Conservation (phyloP, 1,139 yeast species). For the Sugiyamaella japonica region DNA sequence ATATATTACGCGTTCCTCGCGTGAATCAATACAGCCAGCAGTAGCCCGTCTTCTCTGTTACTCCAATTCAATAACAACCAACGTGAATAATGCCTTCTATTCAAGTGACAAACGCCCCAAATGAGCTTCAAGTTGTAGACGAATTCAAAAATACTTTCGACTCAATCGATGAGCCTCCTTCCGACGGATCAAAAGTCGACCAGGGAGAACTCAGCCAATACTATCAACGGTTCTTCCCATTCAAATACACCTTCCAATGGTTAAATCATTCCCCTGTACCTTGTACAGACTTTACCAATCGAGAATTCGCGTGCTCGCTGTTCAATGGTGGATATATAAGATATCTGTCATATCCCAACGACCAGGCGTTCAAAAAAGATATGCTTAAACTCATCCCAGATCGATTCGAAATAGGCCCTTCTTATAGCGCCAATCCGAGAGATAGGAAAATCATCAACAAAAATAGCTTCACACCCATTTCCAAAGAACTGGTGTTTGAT, state of each 20-base stretch:
- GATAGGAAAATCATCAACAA: constrained; percentile 77
- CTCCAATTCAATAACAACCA: too few relatives aligned
- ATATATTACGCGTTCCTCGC: neutral
- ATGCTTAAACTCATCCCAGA: constrained; percentile 77
- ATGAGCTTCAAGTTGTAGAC: neutral
- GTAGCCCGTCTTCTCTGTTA: too few relatives aligned
- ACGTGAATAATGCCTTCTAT: too few relatives aligned
- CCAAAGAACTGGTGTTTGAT: constrained; percentile 91
- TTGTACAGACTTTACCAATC: constrained; percentile 62
- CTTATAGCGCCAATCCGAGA: constrained; percentile 81
- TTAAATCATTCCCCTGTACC: constrained; percentile 79
- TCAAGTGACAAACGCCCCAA: neutral
- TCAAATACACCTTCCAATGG: constrained; percentile 80
- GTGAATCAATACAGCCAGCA: neutral
- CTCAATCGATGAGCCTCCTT: neutral
- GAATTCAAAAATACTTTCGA: too few relatives aligned
- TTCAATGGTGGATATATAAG: constrained; percentile 78
- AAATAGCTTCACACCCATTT: constrained; percentile 72
- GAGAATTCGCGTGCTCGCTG: constrained; percentile 93
- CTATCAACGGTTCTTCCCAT: constrained; percentile 64
- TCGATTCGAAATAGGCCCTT: constrained; percentile 95
- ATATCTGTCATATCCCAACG: constrained; percentile 69
- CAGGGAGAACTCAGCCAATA: constrained; percentile 42
- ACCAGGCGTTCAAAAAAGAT: constrained; percentile 72
- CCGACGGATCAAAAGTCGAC: constrained; percentile 17